Evolutionary conservation across 352 stramenopile species (phyloP), one percentile per base, ranked within the genome.

Genomic region (Phytophthora niederhauseri): DNA sequence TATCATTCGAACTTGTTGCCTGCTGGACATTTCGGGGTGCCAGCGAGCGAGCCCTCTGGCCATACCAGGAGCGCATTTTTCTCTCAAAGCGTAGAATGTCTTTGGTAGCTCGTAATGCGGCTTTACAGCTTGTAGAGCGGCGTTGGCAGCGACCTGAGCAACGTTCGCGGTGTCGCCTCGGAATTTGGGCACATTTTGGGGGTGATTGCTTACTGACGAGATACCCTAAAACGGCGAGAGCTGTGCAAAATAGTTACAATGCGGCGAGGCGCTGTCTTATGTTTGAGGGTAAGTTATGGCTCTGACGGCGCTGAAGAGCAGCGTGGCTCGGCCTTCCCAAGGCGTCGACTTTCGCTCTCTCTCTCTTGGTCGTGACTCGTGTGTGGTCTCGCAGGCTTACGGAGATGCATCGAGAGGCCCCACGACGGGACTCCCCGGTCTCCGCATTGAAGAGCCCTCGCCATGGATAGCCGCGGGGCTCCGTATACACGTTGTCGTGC

Each of bases 121-220:
- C 30, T 36, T 8, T 9, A 36, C 34, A 41, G 9, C 9, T 41
- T 41, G 14, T 15, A 41, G 34, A 15, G 34, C 12, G 28, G 5
- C 22, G 22, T 26, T 26, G 22, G 22, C 22, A 26, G 22, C 22
- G 28, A 7, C 28, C 28, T 31, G 28, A 43, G 36, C 36, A 43
- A 43, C 34, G 34, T 15, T 43, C 34, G 38, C 38, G 38, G 15
- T 2, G 38, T 46, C 14, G 38, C 14, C 38, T 14, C 38, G 38
- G 14, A 49, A 36, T 62, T 61, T 15, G n/a, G 38, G 36, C 38
- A 49, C 58, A 61, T 51, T 71, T 69, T 61, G 52, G 11, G 22
- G 57, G 36, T 66, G 64, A 70, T 70, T 66, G 64, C 64, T 57
- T 61, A 60, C 64, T 57, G 56, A 60, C 26, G 46, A n/a, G 36